Percentiles rank a stretch among this genome's conserved stretches.
Conservation (phyloP, 495 filamentous ascomycete species). For the Alectoria sarmentosa region DNA sequence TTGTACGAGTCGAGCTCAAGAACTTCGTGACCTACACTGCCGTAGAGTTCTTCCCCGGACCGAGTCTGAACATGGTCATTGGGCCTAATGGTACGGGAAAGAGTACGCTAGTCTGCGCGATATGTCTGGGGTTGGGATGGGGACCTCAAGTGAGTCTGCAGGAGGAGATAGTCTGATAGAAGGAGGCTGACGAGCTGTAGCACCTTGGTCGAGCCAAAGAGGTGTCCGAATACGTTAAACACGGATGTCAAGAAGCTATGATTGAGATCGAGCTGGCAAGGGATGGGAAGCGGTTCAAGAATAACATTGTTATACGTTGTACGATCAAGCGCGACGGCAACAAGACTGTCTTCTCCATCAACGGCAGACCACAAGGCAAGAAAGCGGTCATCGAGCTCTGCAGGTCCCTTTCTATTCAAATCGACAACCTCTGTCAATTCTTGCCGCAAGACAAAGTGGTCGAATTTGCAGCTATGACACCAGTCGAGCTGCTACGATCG, state of each 20-base stretch:
- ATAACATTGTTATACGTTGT: slow-evolving; percentile 67
- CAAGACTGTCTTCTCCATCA: slow-evolving; percentile 62
- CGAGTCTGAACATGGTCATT: slow-evolving; percentile 97
- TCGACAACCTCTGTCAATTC: slow-evolving; percentile 98
- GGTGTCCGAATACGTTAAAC: slow-evolving; percentile 86
- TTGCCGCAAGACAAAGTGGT: slow-evolving; percentile 94
- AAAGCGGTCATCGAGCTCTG: slow-evolving; percentile 58
- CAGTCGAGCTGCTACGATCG: slow-evolving; percentile 75
- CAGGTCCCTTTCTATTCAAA: slow-evolving; percentile 71
- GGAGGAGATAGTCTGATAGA: background rate
- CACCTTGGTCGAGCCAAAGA: slow-evolving; percentile 84
- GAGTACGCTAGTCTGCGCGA: slow-evolving; percentile 94
- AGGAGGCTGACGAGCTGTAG: slow-evolving; percentile 29
- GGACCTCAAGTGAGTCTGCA: slow-evolving; percentile 48
- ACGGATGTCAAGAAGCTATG: slow-evolving; percentile 65
- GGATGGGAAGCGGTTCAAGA: slow-evolving; percentile 36
- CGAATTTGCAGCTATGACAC: slow-evolving; percentile 80
- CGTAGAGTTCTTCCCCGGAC: slow-evolving; percentile 82
- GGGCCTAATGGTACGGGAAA: slow-evolving; percentile 97
- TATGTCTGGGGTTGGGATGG: slow-evolving; percentile 89
- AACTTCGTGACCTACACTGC: slow-evolving; percentile 95
- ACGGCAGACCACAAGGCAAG: slow-evolving; percentile 50
- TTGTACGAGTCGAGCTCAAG: slow-evolving; percentile 76
- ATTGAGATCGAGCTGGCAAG: slow-evolving; percentile 85
- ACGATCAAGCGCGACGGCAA: slow-evolving; percentile 77